Base-by-base conservation (phyloP, 768 basidiomycete genomes). In the Infundibulicybe gibba region DNA sequence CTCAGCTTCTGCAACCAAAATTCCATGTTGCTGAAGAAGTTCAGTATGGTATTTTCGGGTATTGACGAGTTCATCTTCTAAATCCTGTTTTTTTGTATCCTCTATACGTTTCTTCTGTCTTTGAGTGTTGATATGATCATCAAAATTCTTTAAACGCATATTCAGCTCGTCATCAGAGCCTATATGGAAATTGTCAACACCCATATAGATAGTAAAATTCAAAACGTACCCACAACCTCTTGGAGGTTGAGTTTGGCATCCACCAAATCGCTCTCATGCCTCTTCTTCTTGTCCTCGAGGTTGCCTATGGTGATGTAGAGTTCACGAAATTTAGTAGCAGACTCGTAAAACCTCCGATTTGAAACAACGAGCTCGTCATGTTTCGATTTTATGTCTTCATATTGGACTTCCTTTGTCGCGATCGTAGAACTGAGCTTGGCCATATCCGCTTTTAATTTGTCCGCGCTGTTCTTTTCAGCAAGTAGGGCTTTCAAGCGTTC, bases 301-400 rank as follows among this genome's bases (percentile, higher is more conserved):
- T 70, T 75, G 46, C 87, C 81, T 16, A 85, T 78, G 55, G 80
- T 81, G 45, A 85, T 66, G 58, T 88, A 94, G 45, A 87, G 75
- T 63, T 97, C 90, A 48, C 90, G 79, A 61, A 97, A 97, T 59
- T 87, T 87, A 16, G 81, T 83, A 3, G 90, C 85, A 39, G 82
- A 77, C 42, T 95, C 88, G 56, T 90, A 85, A 62, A 94, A 94
- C 48, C 78, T 83, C 44, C 75, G 70, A 57, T 91, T 92, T n/a
- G 80, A 75, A 49, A 75, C 72, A 34, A 82, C 83, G 15, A 87
- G 68, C 13, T 68, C 69, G 20, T 91, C 81, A 52, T 86, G 83
- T 50, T 80, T 64, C 12, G 70, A 74, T 57, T 86, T 84, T 12
- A 83, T 76, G 37, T 83, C 76, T 48, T 94, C 89, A 41, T 84